Percentiles rank a stretch among this genome's conserved stretches.
These are phyloP conservation scores for Selaginella moellendorffii DNA, from an alignment of 75 land plant genomes.

Conservation along the genomic window DNA sequence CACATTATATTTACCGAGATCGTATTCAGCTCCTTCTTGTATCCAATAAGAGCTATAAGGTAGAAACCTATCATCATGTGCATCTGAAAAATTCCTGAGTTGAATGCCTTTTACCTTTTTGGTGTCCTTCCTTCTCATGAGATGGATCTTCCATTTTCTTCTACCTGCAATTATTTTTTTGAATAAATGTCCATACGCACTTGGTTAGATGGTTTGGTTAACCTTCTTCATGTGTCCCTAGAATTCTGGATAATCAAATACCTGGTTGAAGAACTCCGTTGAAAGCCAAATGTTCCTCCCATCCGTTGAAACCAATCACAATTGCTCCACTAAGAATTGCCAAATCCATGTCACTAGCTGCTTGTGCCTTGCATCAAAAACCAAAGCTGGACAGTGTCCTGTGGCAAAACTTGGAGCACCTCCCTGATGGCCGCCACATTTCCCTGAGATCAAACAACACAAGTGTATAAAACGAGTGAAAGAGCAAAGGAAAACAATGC, in stretches of 20 bases:
- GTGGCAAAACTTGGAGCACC: slow-evolving; percentile 76
- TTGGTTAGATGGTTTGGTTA: neutral
- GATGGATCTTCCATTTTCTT: neutral
- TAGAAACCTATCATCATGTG: too few species aligned
- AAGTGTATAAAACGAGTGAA: neutral
- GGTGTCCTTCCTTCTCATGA: too few species aligned
- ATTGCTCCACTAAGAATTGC: slow-evolving; percentile 75
- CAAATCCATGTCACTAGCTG: slow-evolving; percentile 79
- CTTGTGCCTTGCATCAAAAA: slow-evolving; percentile 85
- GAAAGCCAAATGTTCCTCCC: neutral
- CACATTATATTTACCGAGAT: too few species aligned
- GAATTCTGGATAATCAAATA: neutral
- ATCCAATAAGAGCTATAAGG: too few species aligned
- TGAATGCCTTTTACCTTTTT: too few species aligned
- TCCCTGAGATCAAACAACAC: too few species aligned
- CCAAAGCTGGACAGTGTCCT: slow-evolving; percentile 66
- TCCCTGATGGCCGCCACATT: slow-evolving; percentile 88
- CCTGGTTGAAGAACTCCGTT: neutral
- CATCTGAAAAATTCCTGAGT: too few species aligned
- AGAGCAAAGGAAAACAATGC: neutral
- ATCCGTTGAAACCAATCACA: slow-evolving; percentile 83
- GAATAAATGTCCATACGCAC: neutral
- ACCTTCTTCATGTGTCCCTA: neutral
- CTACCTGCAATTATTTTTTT: neutral
- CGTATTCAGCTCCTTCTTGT: too few species aligned